Evolutionary conservation across 768 basidiomycete species (phyloP).

Genomic region (Rhodotorula diobovata): DNA sequence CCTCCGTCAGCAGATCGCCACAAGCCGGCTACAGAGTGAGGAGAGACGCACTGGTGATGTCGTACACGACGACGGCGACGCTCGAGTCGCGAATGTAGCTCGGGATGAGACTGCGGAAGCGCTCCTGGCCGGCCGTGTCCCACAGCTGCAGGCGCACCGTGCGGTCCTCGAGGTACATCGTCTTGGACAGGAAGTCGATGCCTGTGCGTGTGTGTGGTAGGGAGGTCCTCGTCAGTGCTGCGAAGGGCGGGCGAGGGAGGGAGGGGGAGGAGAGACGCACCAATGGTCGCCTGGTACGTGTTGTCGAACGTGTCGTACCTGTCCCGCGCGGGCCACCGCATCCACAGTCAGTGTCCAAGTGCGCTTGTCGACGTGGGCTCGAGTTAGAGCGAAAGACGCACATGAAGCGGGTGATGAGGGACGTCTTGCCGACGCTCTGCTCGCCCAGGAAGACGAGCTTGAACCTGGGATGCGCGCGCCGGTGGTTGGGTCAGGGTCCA

Average conservation of each 20-base stretch:
- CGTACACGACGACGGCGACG: constrained; percentile 94
- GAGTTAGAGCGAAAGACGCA: neutral
- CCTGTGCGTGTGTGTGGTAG: constrained; percentile 46
- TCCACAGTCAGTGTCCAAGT: neutral
- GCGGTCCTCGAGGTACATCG: constrained; percentile 98
- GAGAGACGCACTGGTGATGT: constrained; percentile 80
- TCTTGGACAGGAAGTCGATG: constrained; percentile 99
- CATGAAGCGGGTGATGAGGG: constrained; percentile 81
- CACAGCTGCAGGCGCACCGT: constrained; percentile 95
- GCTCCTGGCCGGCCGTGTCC: constrained; percentile 99
- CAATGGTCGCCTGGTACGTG: constrained; percentile 88
- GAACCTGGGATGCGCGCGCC: constrained; percentile 22
- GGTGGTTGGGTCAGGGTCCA: no score
- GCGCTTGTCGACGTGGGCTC: no score
- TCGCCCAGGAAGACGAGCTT: constrained; percentile 46
- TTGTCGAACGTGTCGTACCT: constrained; percentile 99
- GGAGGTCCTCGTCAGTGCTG: neutral
- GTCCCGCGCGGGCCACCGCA: constrained; percentile 60
- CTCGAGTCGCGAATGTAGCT: constrained; percentile 98
- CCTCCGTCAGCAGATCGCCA: neutral
- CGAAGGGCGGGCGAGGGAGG: neutral
- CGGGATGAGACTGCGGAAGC: constrained; percentile 94
- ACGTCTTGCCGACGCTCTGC: constrained; percentile 81
- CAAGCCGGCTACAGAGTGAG: neutral
- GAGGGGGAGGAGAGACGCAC: constrained; percentile 5